Conservation (phyloP, 1,139 yeast species). For the Tardiomyces blankii region DNA sequence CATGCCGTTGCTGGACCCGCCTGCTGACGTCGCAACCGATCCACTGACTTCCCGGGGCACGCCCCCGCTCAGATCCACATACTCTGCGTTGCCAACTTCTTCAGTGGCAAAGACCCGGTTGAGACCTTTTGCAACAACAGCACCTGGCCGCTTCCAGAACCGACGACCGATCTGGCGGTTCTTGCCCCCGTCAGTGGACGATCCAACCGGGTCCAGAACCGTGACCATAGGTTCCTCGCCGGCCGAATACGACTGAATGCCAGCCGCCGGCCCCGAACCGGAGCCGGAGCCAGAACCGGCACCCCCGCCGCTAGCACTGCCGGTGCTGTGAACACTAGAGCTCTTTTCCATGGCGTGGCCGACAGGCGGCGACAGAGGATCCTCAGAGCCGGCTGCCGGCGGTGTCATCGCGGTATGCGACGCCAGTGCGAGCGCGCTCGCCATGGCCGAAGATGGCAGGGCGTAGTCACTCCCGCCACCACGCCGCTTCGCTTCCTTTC, state of each 20-base stretch:
- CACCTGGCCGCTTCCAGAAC: slow-evolving; percentile 29
- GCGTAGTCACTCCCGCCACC: background rate
- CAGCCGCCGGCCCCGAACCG: too few relatives aligned
- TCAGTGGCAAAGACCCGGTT: slow-evolving; percentile 25
- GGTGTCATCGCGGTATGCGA: background rate
- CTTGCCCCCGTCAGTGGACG: slow-evolving; percentile 12
- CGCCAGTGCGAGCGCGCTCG: background rate
- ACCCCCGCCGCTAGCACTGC: background rate
- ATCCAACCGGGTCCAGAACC: slow-evolving; percentile 17
- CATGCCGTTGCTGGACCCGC: background rate
- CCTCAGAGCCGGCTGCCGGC: background rate
- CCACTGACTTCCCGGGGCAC: background rate
- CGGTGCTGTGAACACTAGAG: background rate
- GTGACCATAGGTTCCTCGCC: slow-evolving; percentile 24
- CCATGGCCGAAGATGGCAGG: background rate
- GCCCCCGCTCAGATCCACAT: background rate
- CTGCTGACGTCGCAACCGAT: too few relatives aligned
- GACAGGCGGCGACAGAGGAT: background rate
- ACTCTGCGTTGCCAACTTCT: background rate
- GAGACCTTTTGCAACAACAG: slow-evolving; percentile 28
- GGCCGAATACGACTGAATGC: background rate
- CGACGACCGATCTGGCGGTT: slow-evolving; percentile 17
- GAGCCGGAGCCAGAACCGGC: background rate
- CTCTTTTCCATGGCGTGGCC: background rate
- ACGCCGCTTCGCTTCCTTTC: background rate